Percentiles rank a stretch among this genome's conserved stretches.
These are phyloP conservation scores for Ascochyta pisi DNA, from an alignment of 2,329 filamentous ascomycete genomes.

Conservation along the genomic window DNA sequence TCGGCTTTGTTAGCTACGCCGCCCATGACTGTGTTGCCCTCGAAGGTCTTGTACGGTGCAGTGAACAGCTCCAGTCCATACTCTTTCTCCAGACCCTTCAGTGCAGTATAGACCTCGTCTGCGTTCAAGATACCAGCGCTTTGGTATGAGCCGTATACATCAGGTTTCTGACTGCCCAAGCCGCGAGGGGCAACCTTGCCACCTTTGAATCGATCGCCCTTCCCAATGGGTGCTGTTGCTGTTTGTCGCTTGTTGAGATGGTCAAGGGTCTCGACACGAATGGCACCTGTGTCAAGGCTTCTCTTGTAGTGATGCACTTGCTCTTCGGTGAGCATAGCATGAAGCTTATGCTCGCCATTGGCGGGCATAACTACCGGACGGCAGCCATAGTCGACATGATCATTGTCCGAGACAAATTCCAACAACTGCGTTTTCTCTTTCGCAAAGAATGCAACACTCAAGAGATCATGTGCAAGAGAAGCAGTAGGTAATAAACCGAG, in stretches of 20 bases:
- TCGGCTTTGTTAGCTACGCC: conserved; percentile 55
- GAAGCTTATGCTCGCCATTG: conserved; percentile 40
- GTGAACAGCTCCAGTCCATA: conserved; percentile 55
- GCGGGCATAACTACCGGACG: conserved; percentile 38
- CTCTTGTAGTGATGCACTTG: conserved; percentile 32
- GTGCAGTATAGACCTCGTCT: conserved; percentile 54
- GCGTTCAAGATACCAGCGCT: conserved; percentile 55
- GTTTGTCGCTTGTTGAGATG: conserved; percentile 38
- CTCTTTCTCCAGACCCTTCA: conserved; percentile 52
- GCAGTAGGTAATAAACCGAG: conserved; percentile 34
- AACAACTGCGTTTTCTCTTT: conserved; percentile 41
- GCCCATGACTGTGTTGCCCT: conserved; percentile 48
- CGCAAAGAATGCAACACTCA: conserved; percentile 39
- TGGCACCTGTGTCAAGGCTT: conserved; percentile 30
- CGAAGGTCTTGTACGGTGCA: conserved; percentile 54
- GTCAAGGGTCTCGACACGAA: conserved; percentile 33
- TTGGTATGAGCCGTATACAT: conserved; percentile 34
- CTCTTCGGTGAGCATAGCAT: conserved; percentile 37
- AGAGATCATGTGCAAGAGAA: conserved; percentile 35
- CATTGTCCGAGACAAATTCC: conserved; percentile 39
- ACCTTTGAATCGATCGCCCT: conserved; percentile 52
- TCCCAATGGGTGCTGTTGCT: conserved; percentile 41
- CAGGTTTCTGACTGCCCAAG: conserved; percentile 48
- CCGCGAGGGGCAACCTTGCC: conserved; percentile 54
- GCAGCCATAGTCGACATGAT: conserved; percentile 46